A percentile compares a stretch with the other conserved stretches of the same genome.
Conservation (phyloP, 2,329 filamentous ascomycete genomes). For the Aspergillus neotritici region DNA sequence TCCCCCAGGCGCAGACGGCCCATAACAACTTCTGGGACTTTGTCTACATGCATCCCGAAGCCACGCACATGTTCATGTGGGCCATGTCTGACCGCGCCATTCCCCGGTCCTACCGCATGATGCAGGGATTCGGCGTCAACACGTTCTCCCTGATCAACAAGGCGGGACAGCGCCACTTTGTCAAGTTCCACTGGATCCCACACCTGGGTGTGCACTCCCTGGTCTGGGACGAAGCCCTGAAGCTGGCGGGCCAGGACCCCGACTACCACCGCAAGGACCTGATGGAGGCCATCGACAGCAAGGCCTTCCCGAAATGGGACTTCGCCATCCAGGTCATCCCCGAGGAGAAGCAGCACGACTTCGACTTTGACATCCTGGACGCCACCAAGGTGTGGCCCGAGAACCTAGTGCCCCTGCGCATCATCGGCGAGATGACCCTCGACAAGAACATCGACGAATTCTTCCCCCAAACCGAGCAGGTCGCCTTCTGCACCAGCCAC, state of each 20-base stretch:
- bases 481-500: conserved; percentile 75
- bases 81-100: conserved; percentile 35
- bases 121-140: conserved; percentile 35
- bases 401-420: conserved; percentile 65
- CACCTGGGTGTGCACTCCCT: conserved; percentile 32
- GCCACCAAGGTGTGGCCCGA: conserved; percentile 84
- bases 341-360: conserved; percentile 66
- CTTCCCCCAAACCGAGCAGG: conserved; percentile 77
- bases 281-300: conserved; percentile 66
- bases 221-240: conserved; percentile 63
- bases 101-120: conserved; percentile 32
- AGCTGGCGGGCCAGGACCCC: conserved; percentile 67
- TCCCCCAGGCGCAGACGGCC: conserved; percentile 47
- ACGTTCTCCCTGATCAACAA: conserved; percentile 31
- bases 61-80: conserved; percentile 29
- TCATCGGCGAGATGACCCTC: conserved; percentile 73
- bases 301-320: conserved; percentile 69
- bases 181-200: conserved; percentile 33
- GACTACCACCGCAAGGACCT: conserved; percentile 80
- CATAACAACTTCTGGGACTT: conserved; percentile 51
- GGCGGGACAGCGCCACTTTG: conserved; percentile 29
- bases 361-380: conserved; percentile 80
- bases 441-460: conserved; percentile 77
- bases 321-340: conserved; percentile 75
- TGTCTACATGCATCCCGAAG: conserved; percentile 29